Conservation (phyloP, 179 eudicot species). For the Heliamphora pulchella region DNA sequence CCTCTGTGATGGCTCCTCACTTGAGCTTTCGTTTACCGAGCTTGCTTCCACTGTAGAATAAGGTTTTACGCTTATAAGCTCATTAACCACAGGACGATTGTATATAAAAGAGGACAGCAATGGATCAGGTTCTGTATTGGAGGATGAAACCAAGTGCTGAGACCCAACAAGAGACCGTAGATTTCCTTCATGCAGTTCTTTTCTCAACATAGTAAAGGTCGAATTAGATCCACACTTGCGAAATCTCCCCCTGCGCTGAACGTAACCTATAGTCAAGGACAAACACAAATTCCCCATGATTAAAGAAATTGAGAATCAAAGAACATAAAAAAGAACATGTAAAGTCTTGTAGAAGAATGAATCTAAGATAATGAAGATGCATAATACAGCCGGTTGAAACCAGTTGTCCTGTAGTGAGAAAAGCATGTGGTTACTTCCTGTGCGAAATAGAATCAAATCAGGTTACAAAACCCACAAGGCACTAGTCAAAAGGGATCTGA, state of each 20-base stretch:
- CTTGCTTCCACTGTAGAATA: conserved; percentile 30
- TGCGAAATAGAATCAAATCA: not conserved
- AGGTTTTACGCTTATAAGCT: conserved; percentile 32
- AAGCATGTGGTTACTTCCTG: not conserved
- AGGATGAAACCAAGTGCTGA: conserved; percentile 40
- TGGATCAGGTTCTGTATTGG: conserved; percentile 71
- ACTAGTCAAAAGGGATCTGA: not conserved
- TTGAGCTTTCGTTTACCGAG: conserved; percentile 28
- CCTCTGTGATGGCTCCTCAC: conserved; percentile 44
- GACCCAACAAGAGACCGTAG: conserved; percentile 59
- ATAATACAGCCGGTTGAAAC: not conserved
- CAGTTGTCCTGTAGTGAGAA: not conserved
- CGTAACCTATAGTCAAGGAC: conserved; percentile 69
- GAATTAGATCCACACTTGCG: conserved; percentile 65
- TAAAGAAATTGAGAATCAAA: not conserved
- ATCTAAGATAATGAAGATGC: not conserved
- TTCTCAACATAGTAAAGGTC: conserved; percentile 52
- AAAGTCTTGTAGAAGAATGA: not conserved
- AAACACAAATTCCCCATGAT: conserved; percentile 12
- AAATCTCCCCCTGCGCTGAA: conserved; percentile 74
- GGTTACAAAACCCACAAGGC: not conserved
- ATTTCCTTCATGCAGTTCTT: conserved; percentile 71
- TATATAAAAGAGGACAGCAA: conserved; percentile 70
- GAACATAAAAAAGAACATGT: not conserved
- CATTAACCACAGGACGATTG: conserved; percentile 47